phyloP scores from a whole-genome alignment of 2,329 filamentous ascomycete genomes.

The Pyrenochaeta sp. region DNA sequence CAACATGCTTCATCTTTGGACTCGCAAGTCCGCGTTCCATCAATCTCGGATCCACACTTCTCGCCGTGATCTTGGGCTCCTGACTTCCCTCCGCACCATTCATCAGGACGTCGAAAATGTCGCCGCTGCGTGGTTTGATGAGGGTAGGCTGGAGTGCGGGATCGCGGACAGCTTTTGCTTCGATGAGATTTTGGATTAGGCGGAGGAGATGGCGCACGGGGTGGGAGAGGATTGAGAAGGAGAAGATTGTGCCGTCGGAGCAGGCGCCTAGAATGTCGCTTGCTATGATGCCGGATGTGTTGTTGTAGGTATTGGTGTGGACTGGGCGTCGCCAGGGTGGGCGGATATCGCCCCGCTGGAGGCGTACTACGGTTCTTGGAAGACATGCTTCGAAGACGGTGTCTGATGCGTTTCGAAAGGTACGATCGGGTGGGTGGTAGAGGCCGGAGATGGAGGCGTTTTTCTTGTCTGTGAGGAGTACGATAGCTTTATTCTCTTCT shows the following conservation, averaged over 20 bases:
- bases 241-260: constrained; percentile 61
- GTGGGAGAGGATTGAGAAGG: constrained; percentile 70
- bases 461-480: constrained; percentile 47
- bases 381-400: constrained; percentile 55
- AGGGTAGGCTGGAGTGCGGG: constrained; percentile 20
- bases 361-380: constrained; percentile 52
- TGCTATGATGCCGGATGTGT: constrained; percentile 49
- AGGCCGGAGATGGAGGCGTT: constrained; percentile 41
- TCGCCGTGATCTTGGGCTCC: constrained; percentile 23
- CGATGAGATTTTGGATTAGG: constrained; percentile 73
- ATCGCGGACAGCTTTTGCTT: constrained; percentile 26
- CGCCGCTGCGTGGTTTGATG: constrained; percentile 21
- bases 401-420: constrained; percentile 33
- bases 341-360: constrained; percentile 61
- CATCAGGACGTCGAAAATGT: constrained; percentile 33
- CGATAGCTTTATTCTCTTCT: constrained; percentile 21
- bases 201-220: constrained; percentile 73
- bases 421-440: constrained; percentile 28
- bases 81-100: constrained; percentile 32
- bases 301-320: neutral
- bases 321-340: constrained; percentile 44
- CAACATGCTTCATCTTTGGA: constrained; percentile 47
- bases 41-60: constrained; percentile 38
- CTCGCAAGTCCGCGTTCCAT: constrained; percentile 21
- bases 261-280: constrained; percentile 60